Evolutionary conservation across 169 alveolate species (phyloP), one percentile per base, ranked within the genome.

Genomic region (Plasmodium vinckei): DNA sequence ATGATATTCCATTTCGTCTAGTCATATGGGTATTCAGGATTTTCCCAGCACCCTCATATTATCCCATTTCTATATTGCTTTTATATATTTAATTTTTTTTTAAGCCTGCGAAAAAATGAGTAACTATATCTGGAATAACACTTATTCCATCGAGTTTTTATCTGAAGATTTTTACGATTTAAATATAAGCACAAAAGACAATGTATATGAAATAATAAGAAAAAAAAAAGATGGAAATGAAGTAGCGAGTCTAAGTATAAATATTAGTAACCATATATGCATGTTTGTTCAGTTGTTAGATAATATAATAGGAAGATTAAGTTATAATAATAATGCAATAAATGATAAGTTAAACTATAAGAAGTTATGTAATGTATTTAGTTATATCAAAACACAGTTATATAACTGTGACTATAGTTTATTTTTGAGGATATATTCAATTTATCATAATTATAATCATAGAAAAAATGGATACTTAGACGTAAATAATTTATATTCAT

Each of bases 371-470:
- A 61, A 79, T 60, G 53, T 79, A 10, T 79, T 79, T 65, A 57
- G 68, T 69, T 79, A 65, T 65, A 49, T 79, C 21, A 79, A 79
- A 53, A 79, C 42, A 13, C 89, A 79, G 27, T 47, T 79, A 54
- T 79, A 79, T 79, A 79, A 79, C 68, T 79, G 89, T 53, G 89
- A 79, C n/a, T 79, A 79, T n/a, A 79, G 89, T 49, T 79, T 79
- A 51, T 79, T 79, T 59, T 79, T 79, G 49, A 64, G 89, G 33
- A 65, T 79, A 19, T 79, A 79, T 79, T 64, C 89, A 19, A 79
- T 79, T 21, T 79, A 79, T 71, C 61, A 79, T 25, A 79, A 77
- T n/a, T 79, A 79, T 47, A 79, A 79, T 67, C 89, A 79, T 79
- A 64, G 89, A 53, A 79, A 79, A 67, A 65, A 79, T 79, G 89